phyloP scores from a whole-genome alignment of 306 rosid species.

The Rubus parviflorus region DNA sequence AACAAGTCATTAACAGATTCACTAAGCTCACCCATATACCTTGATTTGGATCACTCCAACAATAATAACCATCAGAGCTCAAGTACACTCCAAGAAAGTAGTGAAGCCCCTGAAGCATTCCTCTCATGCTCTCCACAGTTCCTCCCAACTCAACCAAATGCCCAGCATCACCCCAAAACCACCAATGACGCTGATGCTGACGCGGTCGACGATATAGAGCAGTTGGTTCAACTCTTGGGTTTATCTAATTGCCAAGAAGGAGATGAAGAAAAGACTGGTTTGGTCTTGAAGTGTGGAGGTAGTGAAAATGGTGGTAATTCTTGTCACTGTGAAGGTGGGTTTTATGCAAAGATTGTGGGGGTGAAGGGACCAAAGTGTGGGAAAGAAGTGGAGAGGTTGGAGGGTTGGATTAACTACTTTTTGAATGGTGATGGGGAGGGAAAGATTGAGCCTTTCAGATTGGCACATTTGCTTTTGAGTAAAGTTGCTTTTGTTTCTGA shows the following conservation, averaged over 20 bases:
- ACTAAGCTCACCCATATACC: constrained; percentile 57
- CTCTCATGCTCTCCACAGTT: constrained; percentile 57
- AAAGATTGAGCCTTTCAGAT: constrained; percentile 67
- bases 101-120: constrained; percentile 63
- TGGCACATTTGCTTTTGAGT: constrained; percentile 77
- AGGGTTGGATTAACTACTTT: constrained; percentile 79
- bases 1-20: constrained; percentile 27
- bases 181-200: constrained; percentile 23
- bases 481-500: constrained; percentile 58
- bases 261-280: constrained; percentile 19
- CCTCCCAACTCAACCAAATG: constrained; percentile 30
- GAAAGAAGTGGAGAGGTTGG: constrained; percentile 67
- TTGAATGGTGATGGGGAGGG: constrained; percentile 49
- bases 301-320: constrained; percentile 40
- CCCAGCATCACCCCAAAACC: constrained; percentile 10
- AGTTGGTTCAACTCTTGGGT: constrained; percentile 57
- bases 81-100: constrained; percentile 34
- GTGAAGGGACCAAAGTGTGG: constrained; percentile 78
- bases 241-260: constrained; percentile 34
- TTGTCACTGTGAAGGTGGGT: constrained; percentile 77
- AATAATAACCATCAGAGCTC: constrained; percentile 2
- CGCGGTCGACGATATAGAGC: constrained; percentile 47
- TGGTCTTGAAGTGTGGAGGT: constrained; percentile 12
- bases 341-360: constrained; percentile 74
- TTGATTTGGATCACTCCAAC: constrained; percentile 41